phyloP scores from a whole-genome alignment of 441 rosid genomes.

The Adansonia madagascariensis region DNA sequence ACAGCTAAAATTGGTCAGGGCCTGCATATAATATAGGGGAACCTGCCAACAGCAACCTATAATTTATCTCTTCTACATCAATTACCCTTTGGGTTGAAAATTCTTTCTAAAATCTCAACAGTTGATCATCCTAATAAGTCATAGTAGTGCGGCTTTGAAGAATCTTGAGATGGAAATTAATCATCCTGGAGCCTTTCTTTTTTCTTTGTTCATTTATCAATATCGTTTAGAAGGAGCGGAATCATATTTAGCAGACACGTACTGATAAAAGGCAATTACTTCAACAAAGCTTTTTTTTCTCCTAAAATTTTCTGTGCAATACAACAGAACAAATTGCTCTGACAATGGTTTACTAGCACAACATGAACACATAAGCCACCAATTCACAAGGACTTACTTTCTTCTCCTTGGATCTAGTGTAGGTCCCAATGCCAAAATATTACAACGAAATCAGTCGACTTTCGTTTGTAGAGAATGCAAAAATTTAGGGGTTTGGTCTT shows the following conservation, averaged over 20 bases:
- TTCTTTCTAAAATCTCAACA: background rate
- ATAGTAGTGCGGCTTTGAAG: background rate
- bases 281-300: conserved; percentile 15
- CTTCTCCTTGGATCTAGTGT: conserved; percentile 24
- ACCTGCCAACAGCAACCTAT: background rate
- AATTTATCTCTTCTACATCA: background rate
- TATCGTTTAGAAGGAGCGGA: background rate
- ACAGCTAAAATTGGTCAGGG: background rate
- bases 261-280: conserved; percentile 18
- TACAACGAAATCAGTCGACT: conserved; percentile 26
- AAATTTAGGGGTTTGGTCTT: conserved; percentile 47
- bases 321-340: conserved; percentile 30
- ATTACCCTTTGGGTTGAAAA: background rate
- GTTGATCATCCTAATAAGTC: background rate
- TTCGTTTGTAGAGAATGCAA: background rate
- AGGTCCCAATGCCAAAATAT: conserved; percentile 21
- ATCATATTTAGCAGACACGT: conserved; percentile 30
- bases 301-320: conserved; percentile 29
- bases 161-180: background rate
- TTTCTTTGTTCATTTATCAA: background rate
- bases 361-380: conserved; percentile 19
- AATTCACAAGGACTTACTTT: conserved; percentile 19
- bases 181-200: background rate
- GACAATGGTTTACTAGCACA: conserved; percentile 28
- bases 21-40: background rate